Conservation (phyloP, 1,139 yeast species). For the Zhuliangozyma blackwelliae region DNA sequence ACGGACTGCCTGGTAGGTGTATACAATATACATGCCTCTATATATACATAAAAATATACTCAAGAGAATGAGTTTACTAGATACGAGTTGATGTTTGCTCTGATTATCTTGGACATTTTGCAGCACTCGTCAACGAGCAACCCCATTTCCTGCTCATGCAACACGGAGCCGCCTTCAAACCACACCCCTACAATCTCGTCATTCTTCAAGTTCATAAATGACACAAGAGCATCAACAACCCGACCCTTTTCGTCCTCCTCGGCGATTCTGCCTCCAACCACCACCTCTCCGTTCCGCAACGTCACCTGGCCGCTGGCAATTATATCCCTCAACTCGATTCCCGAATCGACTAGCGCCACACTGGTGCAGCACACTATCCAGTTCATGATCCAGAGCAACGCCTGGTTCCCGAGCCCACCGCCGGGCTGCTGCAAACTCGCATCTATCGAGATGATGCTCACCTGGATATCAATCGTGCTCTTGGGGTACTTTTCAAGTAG, state of each 20-base stretch:
- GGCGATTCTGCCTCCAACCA: conserved; percentile 7
- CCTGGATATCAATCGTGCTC: conserved; percentile 75
- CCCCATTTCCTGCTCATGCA: conserved; percentile 18
- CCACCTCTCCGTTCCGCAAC: conserved; percentile 13
- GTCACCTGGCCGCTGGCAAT: conserved; percentile 67
- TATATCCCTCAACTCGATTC: conserved; percentile 72
- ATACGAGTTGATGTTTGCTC: conserved; percentile 42
- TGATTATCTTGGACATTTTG: conserved; percentile 37
- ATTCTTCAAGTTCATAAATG: conserved; percentile 51
- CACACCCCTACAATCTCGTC: conserved; percentile 56
- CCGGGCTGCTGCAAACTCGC: conserved; percentile 21
- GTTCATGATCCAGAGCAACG: conserved; percentile 35
- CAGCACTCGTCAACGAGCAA: conserved; percentile 38
- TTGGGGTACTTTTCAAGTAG: conserved; percentile 78
- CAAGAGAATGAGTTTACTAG: conserved; percentile 9
- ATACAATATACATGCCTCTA: conserved; percentile 1
- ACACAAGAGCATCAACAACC: conserved; percentile 38
- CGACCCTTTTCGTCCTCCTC: conserved; percentile 14
- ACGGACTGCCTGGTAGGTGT: too few species aligned
- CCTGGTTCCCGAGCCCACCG: conserved; percentile 24
- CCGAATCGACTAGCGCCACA: conserved; percentile 78
- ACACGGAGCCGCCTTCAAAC: conserved; percentile 39
- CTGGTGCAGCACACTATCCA: conserved; percentile 59
- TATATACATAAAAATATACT: background rate
- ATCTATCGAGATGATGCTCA: conserved; percentile 53